These are phyloP conservation scores for Microdochium nivale DNA, from an alignment of 2,329 filamentous ascomycete genomes.

Conservation along the genomic window DNA sequence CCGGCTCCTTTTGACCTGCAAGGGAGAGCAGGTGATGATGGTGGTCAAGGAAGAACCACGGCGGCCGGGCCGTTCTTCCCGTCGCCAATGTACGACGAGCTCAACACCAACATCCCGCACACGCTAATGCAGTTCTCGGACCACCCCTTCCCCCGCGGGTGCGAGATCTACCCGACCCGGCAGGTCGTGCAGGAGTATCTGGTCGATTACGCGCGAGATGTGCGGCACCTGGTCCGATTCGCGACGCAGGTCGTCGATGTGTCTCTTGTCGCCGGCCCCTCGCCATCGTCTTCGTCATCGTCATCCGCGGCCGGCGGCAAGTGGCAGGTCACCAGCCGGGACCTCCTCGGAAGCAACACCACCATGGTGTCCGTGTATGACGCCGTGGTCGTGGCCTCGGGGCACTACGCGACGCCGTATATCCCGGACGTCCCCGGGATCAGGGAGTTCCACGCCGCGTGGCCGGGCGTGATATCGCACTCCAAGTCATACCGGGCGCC, in stretches of 20 bases:
- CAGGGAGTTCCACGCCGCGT: constrained; percentile 44
- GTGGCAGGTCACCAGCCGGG: constrained; percentile 54
- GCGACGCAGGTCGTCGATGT: constrained; percentile 57
- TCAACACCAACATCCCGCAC: constrained; percentile 84
- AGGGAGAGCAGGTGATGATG: constrained; percentile 7
- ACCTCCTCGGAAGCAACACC: constrained; percentile 26
- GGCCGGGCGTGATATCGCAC: constrained; percentile 57
- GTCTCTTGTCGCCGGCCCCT: constrained; percentile 16
- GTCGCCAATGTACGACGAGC: constrained; percentile 72
- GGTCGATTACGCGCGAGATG: constrained; percentile 58
- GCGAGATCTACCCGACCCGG: constrained; percentile 67
- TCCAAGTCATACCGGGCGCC: constrained; percentile 73
- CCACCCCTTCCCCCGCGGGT: constrained; percentile 51
- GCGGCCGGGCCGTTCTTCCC: constrained; percentile 51
- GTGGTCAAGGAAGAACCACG: constrained; percentile 7
- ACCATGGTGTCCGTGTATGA: constrained; percentile 53
- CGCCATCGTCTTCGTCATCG: not conserved
- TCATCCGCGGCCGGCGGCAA: constrained; percentile 22
- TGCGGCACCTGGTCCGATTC: constrained; percentile 61
- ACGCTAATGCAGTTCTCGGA: constrained; percentile 75
- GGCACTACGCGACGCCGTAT: constrained; percentile 64
- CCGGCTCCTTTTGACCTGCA: not conserved
- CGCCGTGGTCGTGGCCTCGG: constrained; percentile 66
- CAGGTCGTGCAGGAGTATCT: constrained; percentile 67
- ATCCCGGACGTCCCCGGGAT: constrained; percentile 57